Base-by-base conservation (phyloP, 2,329 filamentous ascomycete species). In the Diaporthe nobilis region DNA sequence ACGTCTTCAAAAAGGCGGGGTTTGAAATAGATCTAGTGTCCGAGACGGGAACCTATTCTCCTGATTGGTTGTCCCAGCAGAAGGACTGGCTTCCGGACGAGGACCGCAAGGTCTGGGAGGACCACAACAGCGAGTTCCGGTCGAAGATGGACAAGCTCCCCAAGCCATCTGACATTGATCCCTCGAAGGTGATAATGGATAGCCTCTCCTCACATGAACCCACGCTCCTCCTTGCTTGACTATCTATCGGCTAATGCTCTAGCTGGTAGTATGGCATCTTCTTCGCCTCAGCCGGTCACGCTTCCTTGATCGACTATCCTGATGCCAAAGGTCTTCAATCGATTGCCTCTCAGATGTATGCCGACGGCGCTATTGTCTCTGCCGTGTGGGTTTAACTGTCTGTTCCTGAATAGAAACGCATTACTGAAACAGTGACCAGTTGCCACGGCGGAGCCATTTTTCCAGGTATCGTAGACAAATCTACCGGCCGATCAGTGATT, bases 61-160 rank as follows among this genome's bases (percentile, higher is more conserved):
- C 58, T 8, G 58, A 63, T 9, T 63, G 58, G 58, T n/a, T 63
- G 37, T 63, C 58, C 12, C 58, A 63, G n/a, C 58, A 63, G n/a
- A 63, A 63, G n/a, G n/a, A 63, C 39, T 44, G 37, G 58, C 58
- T 63, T 17, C 58, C 58, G 15, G 37, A 63, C 28, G 58, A 63
- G 15, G 58, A 44, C n/a, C 58, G 37, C 37, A 63, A 63, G 39
- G 58, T 63, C 15, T 63, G 58, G 37, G 58, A 63, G 3, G 39
- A 63, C 8, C 37, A 42, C 58, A 63, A 8, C n/a, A 63, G 58
- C 39, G 58, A 63, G 15, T 63, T 63, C 22, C 58, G 58, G 13
- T 63, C 37, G 20, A 63, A 63, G 37, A 44, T 63, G 58, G 58
- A 44, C 6, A 61, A 61, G 13, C 58, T 61, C 12, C 58, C 58